Base-by-base conservation (phyloP, 768 basidiomycete species). In the Suillus subluteus region DNA sequence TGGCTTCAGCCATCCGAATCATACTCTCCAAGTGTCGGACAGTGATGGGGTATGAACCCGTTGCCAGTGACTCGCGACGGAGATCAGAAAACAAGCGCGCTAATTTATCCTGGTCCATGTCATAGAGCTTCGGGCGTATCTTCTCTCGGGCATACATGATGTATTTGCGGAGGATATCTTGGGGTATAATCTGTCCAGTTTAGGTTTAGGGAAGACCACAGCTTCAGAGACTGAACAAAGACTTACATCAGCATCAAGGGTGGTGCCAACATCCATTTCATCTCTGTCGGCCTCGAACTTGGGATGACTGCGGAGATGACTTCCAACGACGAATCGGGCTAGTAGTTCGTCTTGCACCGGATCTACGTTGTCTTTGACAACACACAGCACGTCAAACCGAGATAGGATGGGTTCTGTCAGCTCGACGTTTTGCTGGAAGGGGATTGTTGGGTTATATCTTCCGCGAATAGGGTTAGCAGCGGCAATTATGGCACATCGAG, bases 1-100 rank as follows among this genome's bases (percentile, higher is more conserved):
- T 95, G 16, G 98, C 97, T 79, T 99, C 98, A 3, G 95, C 87
- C 97, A 99, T 99, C 48, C 98, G 91, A 79, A 99, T 99, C 94
- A 98, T 98, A 76, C 95, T 97, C 81, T 99, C 98, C 66, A 99
- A 79, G 74, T 99, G 98, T 65, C 98, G 94, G 59, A 99, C 92
- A 11, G 98, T 99, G 76, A 99, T 98, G 2, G 98, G 98, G 80
- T 94, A 98, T 26, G 97, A 98, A n/a, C 97, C 97, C 2, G 98
- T 99, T 23, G 95, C 95, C 72, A 95, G 83, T 6, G 97, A 99
- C 76, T 99, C 98, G 68, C 96, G 91, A 43, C 98, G 91, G 38
- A 99, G 85, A 76, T 99, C 98, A 26, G 94, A 91, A 77, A 98
- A 99, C 52, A 99, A 86, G n/a, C 90, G 85, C 7, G 96, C 84